Evolutionary conservation across 257 asterid species (phyloP), one percentile per base, ranked within the genome.

Genomic region (Datura wrightii): DNA sequence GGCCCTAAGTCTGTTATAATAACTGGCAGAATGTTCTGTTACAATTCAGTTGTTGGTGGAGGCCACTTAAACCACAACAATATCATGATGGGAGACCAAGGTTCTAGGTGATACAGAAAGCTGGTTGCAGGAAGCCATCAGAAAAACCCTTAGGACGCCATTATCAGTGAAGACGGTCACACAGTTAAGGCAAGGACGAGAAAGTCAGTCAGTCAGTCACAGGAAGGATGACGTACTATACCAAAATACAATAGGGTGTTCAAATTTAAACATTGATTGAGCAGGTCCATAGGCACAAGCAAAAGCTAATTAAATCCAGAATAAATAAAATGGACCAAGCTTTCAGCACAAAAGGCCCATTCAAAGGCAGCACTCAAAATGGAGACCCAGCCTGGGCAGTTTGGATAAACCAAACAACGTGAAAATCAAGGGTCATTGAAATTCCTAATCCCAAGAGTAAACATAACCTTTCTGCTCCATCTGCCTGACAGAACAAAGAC

Each of bases 401-500:
- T 60, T 31, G 39, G 39, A 60, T 19, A 3, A 60, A 60, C 39
- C 69, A 60, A 24, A 60, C 59, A 5, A 60, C 69, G 24, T 0
- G 6, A 19, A 24, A 60, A 2, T 24, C 13, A 19, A 60, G 39
- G 69, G 16, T 15, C 39, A 60, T 9, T 60, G 69, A 4, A 24
- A 60, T 10, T 60, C 69, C 69, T 60, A 60, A 24, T 60, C 69
- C 69, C 69, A 24, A 24, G 69, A 60, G 15, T 60, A 60, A 60
- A 60, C 39, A 60, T 60, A 60, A 60, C 69, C 69, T 9, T 60
- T 60, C 69, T 60, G 69, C 69, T 60, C 69, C 39, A 24, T 60
- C 69, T 60, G 69, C 69, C 69, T 60, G 69, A 60, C 39, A 60
- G 69, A 60, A 60, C 13, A 60, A 60, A 24, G 69, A 60, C 69